Base-by-base conservation (phyloP, 257 asterid genomes). In the Mitragyna speciosa region DNA sequence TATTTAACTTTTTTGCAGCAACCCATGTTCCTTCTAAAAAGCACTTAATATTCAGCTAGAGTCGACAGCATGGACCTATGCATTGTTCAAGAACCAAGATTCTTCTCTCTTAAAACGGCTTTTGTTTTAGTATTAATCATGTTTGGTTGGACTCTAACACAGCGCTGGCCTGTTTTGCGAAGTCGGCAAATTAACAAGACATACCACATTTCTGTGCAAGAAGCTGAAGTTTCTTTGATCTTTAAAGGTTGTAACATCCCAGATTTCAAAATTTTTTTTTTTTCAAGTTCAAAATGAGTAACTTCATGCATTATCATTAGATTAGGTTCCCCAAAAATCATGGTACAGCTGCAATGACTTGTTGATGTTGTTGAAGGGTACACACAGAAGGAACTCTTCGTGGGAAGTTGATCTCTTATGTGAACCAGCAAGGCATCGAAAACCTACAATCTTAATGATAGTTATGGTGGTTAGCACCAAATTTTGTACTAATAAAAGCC, bases 21-120 rank as follows among this genome's bases (percentile, higher is more conserved):
- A 39, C 22, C 9, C 76, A 80, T 65, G 83, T 80, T 63, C 71
- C 75, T 73, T 73, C 71, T 70, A n/a, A 49, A 66, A 65, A 74
- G 69, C 56, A 26, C 48, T 45, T 49, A 58, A 33, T 78, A 24
- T 14, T 59, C 26, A 49, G 43, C 51, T 26, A 24, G 30, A 68
- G 7, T 33, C 16, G 74, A 76, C 49, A 65, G 73, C 41, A 77
- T 16, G 30, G 19, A 58, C 65, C 54, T 7, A 26, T 7, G 22
- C 20, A 65, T 26, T 49, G 72, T 76, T 47, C 73, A 61, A 63
- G 58, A 45, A 76, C 41, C 52, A 36, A 75, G 39, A 58, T 7
- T 64, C 19, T 26, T 64, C 36, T 28, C 2, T 28, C 69, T 28
- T 28, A 30, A 15, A 41, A 12, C 10, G 70, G 43, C n/a, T 36